These are phyloP conservation scores for Vigna radiata DNA, from an alignment of 306 rosid species.

Conservation along the genomic window DNA sequence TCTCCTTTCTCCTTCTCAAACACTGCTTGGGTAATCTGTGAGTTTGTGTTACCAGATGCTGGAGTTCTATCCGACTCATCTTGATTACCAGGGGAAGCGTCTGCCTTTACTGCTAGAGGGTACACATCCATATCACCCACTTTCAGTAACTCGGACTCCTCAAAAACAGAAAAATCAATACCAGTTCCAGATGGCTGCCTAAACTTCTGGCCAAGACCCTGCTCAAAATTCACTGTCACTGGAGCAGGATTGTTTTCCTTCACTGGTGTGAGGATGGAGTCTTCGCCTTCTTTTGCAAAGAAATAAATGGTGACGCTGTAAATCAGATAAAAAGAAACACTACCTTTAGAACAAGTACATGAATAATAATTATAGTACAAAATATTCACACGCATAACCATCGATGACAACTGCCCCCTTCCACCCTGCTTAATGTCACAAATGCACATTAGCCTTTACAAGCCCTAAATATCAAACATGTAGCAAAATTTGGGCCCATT, in stretches of 20 bases:
- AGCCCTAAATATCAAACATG: constrained; percentile 25
- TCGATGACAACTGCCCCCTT: background rate
- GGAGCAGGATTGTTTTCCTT: constrained; percentile 64
- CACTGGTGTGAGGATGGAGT: constrained; percentile 60
- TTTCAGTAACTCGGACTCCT: constrained; percentile 69
- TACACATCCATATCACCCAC: constrained; percentile 61
- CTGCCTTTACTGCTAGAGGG: constrained; percentile 85
- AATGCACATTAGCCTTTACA: constrained; percentile 27
- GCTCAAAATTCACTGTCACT: constrained; percentile 63
- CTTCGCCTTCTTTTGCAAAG: constrained; percentile 83
- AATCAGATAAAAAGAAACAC: constrained; percentile 39
- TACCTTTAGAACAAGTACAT: constrained; percentile 32
- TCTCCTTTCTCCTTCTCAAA: constrained; percentile 84
- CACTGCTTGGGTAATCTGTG: constrained; percentile 79
- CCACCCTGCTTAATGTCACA: background rate
- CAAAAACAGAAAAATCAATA: constrained; percentile 67
- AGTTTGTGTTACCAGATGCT: constrained; percentile 53
- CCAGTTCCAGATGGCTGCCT: constrained; percentile 79
- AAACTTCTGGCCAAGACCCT: constrained; percentile 92
- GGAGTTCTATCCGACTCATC: constrained; percentile 58
- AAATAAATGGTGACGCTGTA: constrained; percentile 78
- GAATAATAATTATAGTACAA: constrained; percentile 8
- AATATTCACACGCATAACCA: constrained; percentile 13
- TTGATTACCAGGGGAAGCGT: constrained; percentile 54
- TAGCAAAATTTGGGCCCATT: constrained; percentile 4